Evolutionary conservation across 108 stramenopile species (phyloP).

Genomic region (Cyclotella sp.): DNA sequence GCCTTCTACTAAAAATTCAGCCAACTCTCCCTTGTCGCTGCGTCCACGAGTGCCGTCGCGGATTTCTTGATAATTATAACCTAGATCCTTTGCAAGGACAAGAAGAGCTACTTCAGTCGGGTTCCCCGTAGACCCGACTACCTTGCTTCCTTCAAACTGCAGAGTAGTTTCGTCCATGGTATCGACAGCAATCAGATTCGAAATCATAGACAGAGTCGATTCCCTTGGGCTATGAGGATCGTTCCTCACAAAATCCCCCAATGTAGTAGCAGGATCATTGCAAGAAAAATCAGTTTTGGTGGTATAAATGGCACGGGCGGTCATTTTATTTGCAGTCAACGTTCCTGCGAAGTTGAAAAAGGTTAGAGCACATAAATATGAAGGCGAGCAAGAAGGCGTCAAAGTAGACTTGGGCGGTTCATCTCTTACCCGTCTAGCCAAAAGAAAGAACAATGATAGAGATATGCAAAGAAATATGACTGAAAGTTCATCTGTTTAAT

Average conservation of each 20-base stretch:
- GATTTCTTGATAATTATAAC: conserved; percentile 67
- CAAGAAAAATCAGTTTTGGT: conserved; percentile 55
- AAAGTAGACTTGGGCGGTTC: no score
- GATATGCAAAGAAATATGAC: no score
- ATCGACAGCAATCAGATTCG: conserved; percentile 65
- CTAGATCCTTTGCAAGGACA: conserved; percentile 64
- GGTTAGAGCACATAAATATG: not conserved
- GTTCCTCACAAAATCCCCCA: conserved; percentile 60
- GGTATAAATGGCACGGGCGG: conserved; percentile 72
- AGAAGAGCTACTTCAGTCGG: conserved; percentile 96
- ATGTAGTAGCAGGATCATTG: conserved; percentile 58
- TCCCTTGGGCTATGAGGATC: conserved; percentile 43
- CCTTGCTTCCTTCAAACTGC: conserved; percentile 46
- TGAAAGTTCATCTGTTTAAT: no score
- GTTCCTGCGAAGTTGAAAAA: conserved; percentile 65
- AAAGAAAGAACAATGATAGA: no score
- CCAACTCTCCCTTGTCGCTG: conserved; percentile 62
- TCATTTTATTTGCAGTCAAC: conserved; percentile 97
- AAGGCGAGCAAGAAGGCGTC: not conserved
- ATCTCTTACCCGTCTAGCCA: not conserved
- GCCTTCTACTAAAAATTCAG: conserved; percentile 71
- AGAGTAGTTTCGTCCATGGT: conserved; percentile 89
- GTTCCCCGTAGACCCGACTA: conserved; percentile 78
- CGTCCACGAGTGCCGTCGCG: conserved; percentile 76
- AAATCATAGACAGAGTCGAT: conserved; percentile 51